Evolutionary conservation across 495 filamentous ascomycete genomes (phyloP).

Genomic region (Lasiosphaeris hirsuta): DNA sequence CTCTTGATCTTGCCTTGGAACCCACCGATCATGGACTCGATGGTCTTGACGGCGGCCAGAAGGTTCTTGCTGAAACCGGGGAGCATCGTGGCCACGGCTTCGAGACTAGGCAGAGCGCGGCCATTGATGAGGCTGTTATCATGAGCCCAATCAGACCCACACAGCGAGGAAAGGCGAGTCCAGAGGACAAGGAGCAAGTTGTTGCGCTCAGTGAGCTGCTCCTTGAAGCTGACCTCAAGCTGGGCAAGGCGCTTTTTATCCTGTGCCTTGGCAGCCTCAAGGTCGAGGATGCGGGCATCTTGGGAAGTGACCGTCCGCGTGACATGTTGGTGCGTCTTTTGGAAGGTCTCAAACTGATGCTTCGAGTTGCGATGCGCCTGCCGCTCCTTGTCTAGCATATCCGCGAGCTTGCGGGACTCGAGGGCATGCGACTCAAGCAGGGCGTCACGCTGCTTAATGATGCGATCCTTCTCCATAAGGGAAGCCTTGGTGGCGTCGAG

Average conservation of each 20-base stretch:
- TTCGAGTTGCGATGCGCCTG: conserved; percentile 79
- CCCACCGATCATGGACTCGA: conserved; percentile 75
- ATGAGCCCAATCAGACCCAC: conserved; percentile 88
- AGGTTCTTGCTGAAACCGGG: conserved; percentile 87
- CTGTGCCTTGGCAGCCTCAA: conserved; percentile 68
- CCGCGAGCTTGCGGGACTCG: conserved; percentile 78
- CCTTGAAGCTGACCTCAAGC: conserved; percentile 75
- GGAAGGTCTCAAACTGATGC: conserved; percentile 78
- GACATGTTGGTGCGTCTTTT: conserved; percentile 80
- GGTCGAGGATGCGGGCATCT: conserved; percentile 76
- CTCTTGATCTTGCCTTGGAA: conserved; percentile 76
- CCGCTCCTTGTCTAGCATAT: conserved; percentile 89
- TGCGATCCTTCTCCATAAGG: conserved; percentile 79
- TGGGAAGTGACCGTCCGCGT: conserved; percentile 77
- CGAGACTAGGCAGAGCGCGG: conserved; percentile 71
- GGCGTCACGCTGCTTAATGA: conserved; percentile 85
- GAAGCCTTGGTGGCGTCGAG: conserved; percentile 72
- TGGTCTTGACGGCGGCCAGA: conserved; percentile 77
- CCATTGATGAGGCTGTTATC: conserved; percentile 86
- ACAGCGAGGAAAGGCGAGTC: conserved; percentile 81
- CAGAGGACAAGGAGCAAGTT: conserved; percentile 79
- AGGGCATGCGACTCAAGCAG: conserved; percentile 87
- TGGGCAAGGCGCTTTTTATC: conserved; percentile 70
- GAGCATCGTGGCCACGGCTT: conserved; percentile 75
- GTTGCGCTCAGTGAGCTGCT: conserved; percentile 87